Conservation (phyloP, 163 green algal species). For the Chloromonas sp. region DNA sequence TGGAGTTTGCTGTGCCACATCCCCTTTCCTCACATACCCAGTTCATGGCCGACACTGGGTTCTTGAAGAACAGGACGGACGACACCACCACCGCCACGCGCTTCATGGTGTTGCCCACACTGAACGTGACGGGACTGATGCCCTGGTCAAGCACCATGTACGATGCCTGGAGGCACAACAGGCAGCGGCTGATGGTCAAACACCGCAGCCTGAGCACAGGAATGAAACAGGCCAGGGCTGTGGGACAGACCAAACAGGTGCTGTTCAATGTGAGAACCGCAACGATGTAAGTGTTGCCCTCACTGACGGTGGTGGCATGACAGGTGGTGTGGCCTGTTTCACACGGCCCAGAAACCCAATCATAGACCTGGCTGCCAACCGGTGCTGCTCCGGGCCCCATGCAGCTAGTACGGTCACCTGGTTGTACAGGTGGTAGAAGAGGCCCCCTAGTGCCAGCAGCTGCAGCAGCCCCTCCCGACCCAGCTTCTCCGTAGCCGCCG, state of each 20-base stretch:
- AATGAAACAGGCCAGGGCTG: no score
- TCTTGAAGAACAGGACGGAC: slow-evolving; percentile 84
- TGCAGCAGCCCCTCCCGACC: slow-evolving; percentile 43
- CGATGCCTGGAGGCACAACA: slow-evolving; percentile 28
- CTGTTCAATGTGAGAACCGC: no score
- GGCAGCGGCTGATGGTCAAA: no score
- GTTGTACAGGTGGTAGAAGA: slow-evolving; percentile 98
- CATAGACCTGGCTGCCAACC: no score
- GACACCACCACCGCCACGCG: slow-evolving; percentile 89
- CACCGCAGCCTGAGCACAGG: no score
- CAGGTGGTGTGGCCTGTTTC: no score
- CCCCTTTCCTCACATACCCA: slow-evolving; percentile 5
- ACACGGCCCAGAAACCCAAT: no score
- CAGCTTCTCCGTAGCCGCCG: slow-evolving; percentile 41
- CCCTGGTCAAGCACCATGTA: slow-evolving; percentile 89
- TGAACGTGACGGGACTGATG: slow-evolving; percentile 87
- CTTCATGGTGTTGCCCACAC: slow-evolving; percentile 97
- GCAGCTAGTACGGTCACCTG: slow-evolving; percentile 39
- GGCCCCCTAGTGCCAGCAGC: slow-evolving; percentile 61
- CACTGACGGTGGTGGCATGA: no score
- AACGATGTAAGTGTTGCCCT: no score
- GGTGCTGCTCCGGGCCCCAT: not conserved
- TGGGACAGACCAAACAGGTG: no score
- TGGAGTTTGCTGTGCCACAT: not conserved
- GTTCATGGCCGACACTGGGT: slow-evolving; percentile 19